Evolutionary conservation across 139 green algal species (phyloP).

Genomic region (Chlamydomonas schloesseri): DNA sequence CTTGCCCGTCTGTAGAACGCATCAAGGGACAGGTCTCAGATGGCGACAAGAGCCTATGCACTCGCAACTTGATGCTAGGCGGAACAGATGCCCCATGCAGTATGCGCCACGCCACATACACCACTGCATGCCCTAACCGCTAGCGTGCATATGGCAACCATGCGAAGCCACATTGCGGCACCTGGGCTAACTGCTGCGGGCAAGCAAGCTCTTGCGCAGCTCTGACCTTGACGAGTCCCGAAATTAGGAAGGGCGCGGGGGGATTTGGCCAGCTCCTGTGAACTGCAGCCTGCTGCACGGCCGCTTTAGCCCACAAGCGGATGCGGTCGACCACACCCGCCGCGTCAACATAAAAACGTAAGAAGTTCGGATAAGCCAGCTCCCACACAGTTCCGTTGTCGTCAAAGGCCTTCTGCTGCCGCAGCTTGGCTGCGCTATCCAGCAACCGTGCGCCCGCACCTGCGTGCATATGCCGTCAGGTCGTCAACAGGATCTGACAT

Average conservation of each 20-base stretch:
- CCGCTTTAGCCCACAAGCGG: neutral
- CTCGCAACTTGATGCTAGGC: too few relatives aligned
- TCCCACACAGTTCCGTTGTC: neutral
- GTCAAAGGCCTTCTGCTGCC: neutral
- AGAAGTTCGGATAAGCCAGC: neutral
- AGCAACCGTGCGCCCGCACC: too few relatives aligned
- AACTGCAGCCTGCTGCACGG: neutral
- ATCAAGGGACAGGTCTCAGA: too few relatives aligned
- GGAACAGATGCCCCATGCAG: too few relatives aligned
- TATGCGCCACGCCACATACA: too few relatives aligned
- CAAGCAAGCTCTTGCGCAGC: neutral
- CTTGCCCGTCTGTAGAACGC: slow-evolving; percentile 6
- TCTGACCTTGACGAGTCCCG: slow-evolving; percentile 11
- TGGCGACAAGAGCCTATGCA: too few relatives aligned
- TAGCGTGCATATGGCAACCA: neutral
- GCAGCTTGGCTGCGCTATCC: slow-evolving; percentile 6
- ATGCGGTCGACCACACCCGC: slow-evolving; percentile 6
- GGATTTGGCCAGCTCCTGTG: neutral
- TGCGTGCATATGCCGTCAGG: too few relatives aligned
- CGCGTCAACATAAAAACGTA: neutral
- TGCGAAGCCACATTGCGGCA: neutral
- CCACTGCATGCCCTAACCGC: too few relatives aligned
- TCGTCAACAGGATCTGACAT: too few relatives aligned
- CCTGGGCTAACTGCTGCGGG: too few relatives aligned
- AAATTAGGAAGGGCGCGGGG: neutral